Evolutionary conservation across 140 eudicot species (phyloP).

Genomic region (Senecio squalidus): DNA sequence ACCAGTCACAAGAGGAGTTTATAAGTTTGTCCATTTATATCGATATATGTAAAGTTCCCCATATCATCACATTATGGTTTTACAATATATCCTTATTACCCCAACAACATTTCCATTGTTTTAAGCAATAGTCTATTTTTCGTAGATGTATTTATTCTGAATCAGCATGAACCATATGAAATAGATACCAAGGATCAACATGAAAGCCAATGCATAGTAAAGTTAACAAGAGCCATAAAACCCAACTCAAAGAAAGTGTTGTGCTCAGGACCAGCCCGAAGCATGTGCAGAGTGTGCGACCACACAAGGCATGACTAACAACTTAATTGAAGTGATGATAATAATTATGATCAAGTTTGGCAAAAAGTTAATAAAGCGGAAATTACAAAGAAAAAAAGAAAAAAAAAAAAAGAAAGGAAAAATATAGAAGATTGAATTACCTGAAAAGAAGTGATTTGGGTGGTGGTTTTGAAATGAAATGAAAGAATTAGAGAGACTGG

Average conservation of each 20-base stretch:
- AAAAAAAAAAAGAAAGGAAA: too few relatives aligned
- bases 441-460: slow-evolving; percentile 32
- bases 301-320: too few relatives aligned
- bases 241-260: too few relatives aligned
- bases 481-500: slow-evolving; percentile 35
- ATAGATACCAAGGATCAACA: not conserved
- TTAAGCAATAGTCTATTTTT: not conserved
- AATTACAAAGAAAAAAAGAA: slow-evolving; percentile 2
- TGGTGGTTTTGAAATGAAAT: slow-evolving; percentile 31
- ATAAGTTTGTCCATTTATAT: too few relatives aligned
- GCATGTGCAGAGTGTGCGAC: too few relatives aligned
- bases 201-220: not conserved
- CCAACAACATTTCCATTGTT: not conserved
- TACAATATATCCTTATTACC: not conserved
- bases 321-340: not conserved
- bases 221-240: not conserved
- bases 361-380: not conserved
- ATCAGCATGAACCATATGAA: not conserved
- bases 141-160: not conserved
- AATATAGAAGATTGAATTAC: too few relatives aligned
- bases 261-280: too few relatives aligned
- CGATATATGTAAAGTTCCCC: too few relatives aligned
- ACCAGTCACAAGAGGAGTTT: too few relatives aligned
- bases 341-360: not conserved
- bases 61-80: too few relatives aligned